A percentile compares a stretch with the other conserved stretches of the same genome.
phyloP scores from a whole-genome alignment of 23 red algal species.

The Gracilariopsis chorda region DNA sequence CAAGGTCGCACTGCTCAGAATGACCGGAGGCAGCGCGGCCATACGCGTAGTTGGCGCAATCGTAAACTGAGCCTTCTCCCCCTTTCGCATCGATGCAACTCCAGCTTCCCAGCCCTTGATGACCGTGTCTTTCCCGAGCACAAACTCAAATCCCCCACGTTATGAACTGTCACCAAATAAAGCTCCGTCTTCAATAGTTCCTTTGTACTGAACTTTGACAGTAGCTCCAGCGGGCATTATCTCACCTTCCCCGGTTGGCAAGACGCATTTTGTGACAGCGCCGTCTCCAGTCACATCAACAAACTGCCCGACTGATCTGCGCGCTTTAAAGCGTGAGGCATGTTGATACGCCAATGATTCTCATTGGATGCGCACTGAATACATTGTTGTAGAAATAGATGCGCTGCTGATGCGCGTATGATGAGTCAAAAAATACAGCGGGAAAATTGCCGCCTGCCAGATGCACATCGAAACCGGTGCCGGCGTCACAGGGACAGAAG shows the following conservation, averaged over 20 bases:
- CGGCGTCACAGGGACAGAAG: too few relatives aligned
- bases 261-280: conserved; percentile 9
- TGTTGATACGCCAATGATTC: too few relatives aligned
- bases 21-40: conserved; percentile 89
- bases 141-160: conserved; percentile 74
- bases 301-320: not conserved
- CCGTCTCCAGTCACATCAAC: conserved; percentile 54
- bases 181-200: conserved; percentile 52
- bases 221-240: conserved; percentile 3
- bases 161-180: conserved; percentile 73
- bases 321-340: too few relatives aligned
- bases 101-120: conserved; percentile 95
- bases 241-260: conserved; percentile 16
- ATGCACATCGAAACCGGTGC: too few relatives aligned
- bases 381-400: too few relatives aligned
- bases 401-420: too few relatives aligned
- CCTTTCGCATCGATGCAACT: conserved; percentile 69
- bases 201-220: conserved; percentile 80
- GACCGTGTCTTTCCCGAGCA: conserved; percentile 75
- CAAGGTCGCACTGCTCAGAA: conserved; percentile 75
- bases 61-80: conserved; percentile 71
- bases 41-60: conserved; percentile 82
- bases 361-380: too few relatives aligned
- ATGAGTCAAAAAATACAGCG: too few relatives aligned
- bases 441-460: too few relatives aligned